Evolutionary conservation across 83 land plant species (phyloP).

Genomic region (Thuja plicata): DNA sequence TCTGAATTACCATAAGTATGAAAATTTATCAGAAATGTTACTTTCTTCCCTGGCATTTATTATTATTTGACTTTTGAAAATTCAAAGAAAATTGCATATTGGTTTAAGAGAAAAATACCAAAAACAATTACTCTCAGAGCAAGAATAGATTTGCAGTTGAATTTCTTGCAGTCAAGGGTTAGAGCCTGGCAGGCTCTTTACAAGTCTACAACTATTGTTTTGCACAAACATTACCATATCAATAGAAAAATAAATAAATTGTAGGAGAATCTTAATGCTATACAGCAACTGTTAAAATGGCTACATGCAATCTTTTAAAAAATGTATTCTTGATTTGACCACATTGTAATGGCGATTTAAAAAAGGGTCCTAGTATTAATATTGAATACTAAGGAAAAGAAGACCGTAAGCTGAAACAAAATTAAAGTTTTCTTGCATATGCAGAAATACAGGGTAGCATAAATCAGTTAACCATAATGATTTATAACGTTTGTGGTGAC

Average conservation of each 20-base stretch:
- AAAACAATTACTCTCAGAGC: too few relatives aligned
- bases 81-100: too few relatives aligned
- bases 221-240: not conserved
- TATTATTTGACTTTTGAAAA: too few relatives aligned
- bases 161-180: too few relatives aligned
- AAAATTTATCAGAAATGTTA: too few relatives aligned
- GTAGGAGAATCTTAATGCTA: not conserved
- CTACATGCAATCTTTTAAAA: not conserved
- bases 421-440: not conserved
- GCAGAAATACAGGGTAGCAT: not conserved
- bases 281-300: not conserved
- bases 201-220: too few relatives aligned
- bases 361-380: not conserved
- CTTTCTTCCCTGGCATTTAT: too few relatives aligned
- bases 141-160: too few relatives aligned
- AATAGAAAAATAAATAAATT: too few relatives aligned
- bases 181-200: too few relatives aligned
- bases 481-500: not conserved
- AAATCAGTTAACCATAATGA: not conserved
- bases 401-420: not conserved
- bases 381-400: not conserved
- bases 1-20: too few relatives aligned
- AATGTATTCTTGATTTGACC: not conserved
- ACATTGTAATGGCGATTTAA: not conserved
- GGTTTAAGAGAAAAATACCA: too few relatives aligned